These are phyloP conservation scores for Garcia nutans DNA, from an alignment of 345 rosid species.

Conservation along the genomic window DNA sequence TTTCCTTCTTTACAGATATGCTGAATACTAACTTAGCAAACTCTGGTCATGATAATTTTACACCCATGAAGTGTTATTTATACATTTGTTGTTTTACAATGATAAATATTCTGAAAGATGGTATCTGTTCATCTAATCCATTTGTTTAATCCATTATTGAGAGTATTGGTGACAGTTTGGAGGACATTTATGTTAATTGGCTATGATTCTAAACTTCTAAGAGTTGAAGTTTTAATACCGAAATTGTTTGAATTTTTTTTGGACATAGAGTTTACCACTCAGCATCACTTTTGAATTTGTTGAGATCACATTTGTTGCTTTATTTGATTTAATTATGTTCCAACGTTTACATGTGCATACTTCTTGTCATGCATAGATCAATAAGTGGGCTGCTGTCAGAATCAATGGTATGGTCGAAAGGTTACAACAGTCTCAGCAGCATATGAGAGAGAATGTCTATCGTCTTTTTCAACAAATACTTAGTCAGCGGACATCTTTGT, in stretches of 20 bases:
- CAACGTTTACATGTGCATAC: constrained; percentile 8
- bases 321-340: not conserved
- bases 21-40: too few relatives aligned
- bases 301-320: not conserved
- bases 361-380: constrained; percentile 24
- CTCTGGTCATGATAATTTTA: not conserved
- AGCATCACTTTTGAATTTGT: not conserved
- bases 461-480: constrained; percentile 34
- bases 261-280: not conserved
- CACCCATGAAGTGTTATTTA: not conserved
- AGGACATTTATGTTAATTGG: not conserved
- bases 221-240: not conserved
- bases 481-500: constrained; percentile 30
- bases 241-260: not conserved
- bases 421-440: constrained; percentile 31
- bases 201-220: not conserved
- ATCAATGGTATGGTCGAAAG: constrained; percentile 37
- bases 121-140: not conserved
- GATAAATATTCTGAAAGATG: not conserved
- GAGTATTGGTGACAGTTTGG: not conserved
- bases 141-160: not conserved
- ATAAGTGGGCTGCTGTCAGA: constrained; percentile 37
- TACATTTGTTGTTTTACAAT: not conserved
- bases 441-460: constrained; percentile 36
- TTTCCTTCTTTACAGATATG: too few relatives aligned